Base-by-base conservation (phyloP, 164 flowering plant genomes). In the Malania oleifera region DNA sequence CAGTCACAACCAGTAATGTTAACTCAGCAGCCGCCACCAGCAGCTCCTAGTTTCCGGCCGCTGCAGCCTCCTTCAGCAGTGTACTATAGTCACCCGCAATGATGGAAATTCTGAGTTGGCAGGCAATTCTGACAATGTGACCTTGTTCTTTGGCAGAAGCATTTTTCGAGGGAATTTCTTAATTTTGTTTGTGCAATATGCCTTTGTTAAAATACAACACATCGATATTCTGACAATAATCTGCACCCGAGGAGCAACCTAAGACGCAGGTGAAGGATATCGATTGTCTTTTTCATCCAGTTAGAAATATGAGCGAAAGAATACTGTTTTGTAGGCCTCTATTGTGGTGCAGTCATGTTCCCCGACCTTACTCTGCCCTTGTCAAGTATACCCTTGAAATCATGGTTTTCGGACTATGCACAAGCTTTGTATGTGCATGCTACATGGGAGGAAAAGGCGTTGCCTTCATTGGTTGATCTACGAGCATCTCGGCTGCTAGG, bases 41-140 rank as follows among this genome's bases (percentile, higher is more conserved):
- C 63, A 8, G 73, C 86, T 38, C 92, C 95, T 41, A 83, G 74
- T 75, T 91, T 80, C 57, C 76, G 81, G 31, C 86, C 93, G 0
- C 81, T 79, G 57, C 95, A 83, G 65, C 85, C 86, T 5, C 88
- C 89, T 9, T 77, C 84, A 54, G 75, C 85, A 80, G 72, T 71
- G 55, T 89, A 74, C 52, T 85, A 81, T 61, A 61, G 71, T 44
- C 79, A 70, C 40, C 77, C 72, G n/a, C 71, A 73, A 40, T 77
- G 65, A 66, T 20, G 26, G 10, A 46, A 43, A 40, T 6, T 11
- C 17, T 26, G 44, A 37, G 17, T 52, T 7, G 38, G 50, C 53
- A 59, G 49, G 19, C 24, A 18, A 17, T 20, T 62, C 26, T 43
- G 23, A 27, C 10, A 46, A 15, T 46, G 50, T 20, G 50, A 6